Conservation (phyloP, 352 stramenopile species). For the Thalassiosira tumida region DNA sequence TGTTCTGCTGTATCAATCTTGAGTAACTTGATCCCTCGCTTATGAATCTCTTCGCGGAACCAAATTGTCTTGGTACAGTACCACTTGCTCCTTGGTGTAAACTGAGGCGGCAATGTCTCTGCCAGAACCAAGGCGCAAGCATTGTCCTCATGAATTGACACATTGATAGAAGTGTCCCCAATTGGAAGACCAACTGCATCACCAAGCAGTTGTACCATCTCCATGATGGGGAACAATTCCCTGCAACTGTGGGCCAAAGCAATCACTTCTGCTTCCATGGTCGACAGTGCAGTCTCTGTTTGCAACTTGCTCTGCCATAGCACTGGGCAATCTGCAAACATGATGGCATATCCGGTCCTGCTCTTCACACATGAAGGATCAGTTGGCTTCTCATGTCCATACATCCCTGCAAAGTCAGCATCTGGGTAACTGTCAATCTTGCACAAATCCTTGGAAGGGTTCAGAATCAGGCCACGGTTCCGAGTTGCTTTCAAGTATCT, state of each 20-base stretch:
- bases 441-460: background rate
- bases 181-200: background rate
- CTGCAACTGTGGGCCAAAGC: conserved; percentile 48
- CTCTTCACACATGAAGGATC: conserved; percentile 73
- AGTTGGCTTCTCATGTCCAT: conserved; percentile 34
- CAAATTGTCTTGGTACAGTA: conserved; percentile 76
- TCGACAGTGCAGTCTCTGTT: conserved; percentile 34
- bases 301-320: conserved; percentile 22
- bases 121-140: background rate
- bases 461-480: conserved; percentile 51
- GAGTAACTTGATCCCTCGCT: background rate
- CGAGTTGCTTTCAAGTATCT: conserved; percentile 63
- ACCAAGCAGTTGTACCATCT: conserved; percentile 14
- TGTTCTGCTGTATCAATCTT: conserved; percentile 24
- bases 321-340: conserved; percentile 43
- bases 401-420: conserved; percentile 80
- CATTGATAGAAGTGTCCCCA: background rate
- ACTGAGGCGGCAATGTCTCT: conserved; percentile 43
- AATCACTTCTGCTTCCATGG: conserved; percentile 69
- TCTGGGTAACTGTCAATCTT: conserved; percentile 12
- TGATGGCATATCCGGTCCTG: conserved; percentile 75
- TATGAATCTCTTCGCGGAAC: conserved; percentile 55
- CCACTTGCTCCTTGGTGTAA: conserved; percentile 80
- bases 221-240: conserved; percentile 46
- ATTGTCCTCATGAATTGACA: conserved; percentile 26